phyloP scores from a whole-genome alignment of 202 grass and related monocot species.

The Setaria italica region DNA sequence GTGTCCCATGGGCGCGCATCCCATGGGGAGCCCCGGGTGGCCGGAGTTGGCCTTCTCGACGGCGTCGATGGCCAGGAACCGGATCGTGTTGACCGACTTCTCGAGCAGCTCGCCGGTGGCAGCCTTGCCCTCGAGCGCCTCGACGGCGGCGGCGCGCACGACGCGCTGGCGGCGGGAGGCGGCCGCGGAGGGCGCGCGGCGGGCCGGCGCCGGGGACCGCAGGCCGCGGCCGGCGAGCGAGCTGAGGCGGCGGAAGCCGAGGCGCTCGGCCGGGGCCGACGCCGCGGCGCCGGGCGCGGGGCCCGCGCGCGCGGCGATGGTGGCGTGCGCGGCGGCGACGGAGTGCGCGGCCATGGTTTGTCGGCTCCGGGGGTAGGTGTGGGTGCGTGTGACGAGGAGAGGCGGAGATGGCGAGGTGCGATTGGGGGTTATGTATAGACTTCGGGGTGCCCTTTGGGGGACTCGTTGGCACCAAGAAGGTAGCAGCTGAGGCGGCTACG shows the following conservation, averaged over 20 bases:
- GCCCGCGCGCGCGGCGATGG: conserved; percentile 50
- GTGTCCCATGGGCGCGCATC: conserved; percentile 81
- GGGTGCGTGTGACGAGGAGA: not conserved
- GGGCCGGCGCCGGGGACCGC: conserved; percentile 40
- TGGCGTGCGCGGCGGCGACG: conserved; percentile 59
- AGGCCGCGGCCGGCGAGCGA: conserved; percentile 58
- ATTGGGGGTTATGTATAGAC: conserved; percentile 41
- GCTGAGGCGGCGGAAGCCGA: conserved; percentile 56
- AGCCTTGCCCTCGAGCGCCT: conserved; percentile 56
- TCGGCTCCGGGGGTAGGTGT: not conserved
- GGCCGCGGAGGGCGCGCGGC: conserved; percentile 28
- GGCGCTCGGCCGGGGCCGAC: conserved; percentile 40
- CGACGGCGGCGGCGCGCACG: conserved; percentile 66
- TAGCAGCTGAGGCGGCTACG: not conserved
- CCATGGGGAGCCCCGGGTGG: conserved; percentile 83
- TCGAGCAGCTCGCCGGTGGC: conserved; percentile 74
- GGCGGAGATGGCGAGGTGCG: conserved; percentile 46
- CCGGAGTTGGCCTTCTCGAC: conserved; percentile 89
- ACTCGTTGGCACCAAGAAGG: conserved; percentile 40
- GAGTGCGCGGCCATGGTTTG: conserved; percentile 58
- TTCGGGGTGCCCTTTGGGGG: conserved; percentile 44
- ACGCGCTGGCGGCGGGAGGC: conserved; percentile 31
- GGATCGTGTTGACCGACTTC: conserved; percentile 94
- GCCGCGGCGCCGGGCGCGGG: not conserved
- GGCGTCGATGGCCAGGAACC: conserved; percentile 82